Base-by-base conservation (phyloP, 176 grass and related monocot genomes). In the Luzula sylvatica region DNA sequence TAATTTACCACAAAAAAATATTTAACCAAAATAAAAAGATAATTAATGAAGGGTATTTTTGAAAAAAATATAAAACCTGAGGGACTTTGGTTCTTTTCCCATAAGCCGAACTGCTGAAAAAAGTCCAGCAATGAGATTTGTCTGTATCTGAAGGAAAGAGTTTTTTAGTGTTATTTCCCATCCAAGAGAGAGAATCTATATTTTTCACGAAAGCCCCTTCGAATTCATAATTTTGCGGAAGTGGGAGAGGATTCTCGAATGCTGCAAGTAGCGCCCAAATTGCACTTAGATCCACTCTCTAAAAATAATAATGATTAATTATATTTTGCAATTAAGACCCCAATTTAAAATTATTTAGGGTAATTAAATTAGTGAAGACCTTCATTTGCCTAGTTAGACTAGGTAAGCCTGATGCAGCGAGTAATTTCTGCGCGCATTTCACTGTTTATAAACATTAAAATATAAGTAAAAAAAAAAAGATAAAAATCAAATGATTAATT, bases 251-350 rank as follows among this genome's bases (percentile, higher is more conserved):
- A 50, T 82, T 74, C 46, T 89, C 54, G 69, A 96, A 96, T 55
- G 90, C 90, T 2, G 77, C 90, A 49, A 96, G 90, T 39, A 96
- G 77, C 67, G 84, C 90, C 84, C 80, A 96, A 20, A 89, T 67
- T 60, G 90, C 83, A 71, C 81, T 96, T 24, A 96, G 77, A 50
- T 89, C 58, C 61, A 96, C 64, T 26, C 77, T 89, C 90, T 96
- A 78, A 65, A 69, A 62, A 23, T 43, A 15, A 25, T 24, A 26
- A 25, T 16, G 52, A 50, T 54, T 7, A 35, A 18, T n/a, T n/a
- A n/a, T n/a, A n/a, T n/a, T n/a, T n/a, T n/a, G n/a, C 8, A 8
- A 32, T 32, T 32, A 32, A 32, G 29, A n/a, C n/a, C n/a, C n/a
- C n/a, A n/a, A n/a, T n/a, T n/a, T n/a, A n/a, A n/a, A n/a, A n/a